Conservation (phyloP, 169 alveolate genomes). For the Theileria luwenshuni region DNA sequence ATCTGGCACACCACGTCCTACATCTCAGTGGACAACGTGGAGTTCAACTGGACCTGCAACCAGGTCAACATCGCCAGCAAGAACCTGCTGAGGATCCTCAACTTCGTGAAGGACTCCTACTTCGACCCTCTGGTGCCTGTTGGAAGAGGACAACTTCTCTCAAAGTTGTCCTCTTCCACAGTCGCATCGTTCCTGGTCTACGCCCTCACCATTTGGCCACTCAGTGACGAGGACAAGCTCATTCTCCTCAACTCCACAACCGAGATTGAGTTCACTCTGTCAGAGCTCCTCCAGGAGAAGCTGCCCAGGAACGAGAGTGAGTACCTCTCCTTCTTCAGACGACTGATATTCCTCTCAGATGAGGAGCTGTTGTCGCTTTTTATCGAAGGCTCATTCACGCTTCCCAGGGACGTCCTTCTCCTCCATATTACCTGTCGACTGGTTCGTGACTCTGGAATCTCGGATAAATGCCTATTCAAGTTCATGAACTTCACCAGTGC, state of each 20-base stretch:
- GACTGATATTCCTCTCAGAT: constrained; percentile 50
- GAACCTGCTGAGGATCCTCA: constrained; percentile 52
- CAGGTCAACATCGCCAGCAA: constrained; percentile 58
- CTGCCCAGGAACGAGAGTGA: constrained; percentile 55
- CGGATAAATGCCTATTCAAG: constrained; percentile 4
- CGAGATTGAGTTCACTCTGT: constrained; percentile 63
- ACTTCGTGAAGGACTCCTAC: constrained; percentile 54
- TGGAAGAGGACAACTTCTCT: constrained; percentile 10
- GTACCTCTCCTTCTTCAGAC: constrained; percentile 31
- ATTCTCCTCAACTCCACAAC: constrained; percentile 42
- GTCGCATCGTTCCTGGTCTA: constrained; percentile 48
- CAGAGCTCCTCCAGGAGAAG: constrained; percentile 44
- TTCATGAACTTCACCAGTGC: constrained; percentile 13
- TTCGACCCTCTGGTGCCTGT: constrained; percentile 41
- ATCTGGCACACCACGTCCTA: constrained; percentile 64
- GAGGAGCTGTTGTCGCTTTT: constrained; percentile 16
- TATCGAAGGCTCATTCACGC: constrained; percentile 17
- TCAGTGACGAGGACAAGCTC: constrained; percentile 57
- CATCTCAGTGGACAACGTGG: constrained; percentile 45
- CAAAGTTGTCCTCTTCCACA: constrained; percentile 32
- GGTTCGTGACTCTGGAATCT: neutral
- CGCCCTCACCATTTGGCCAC: constrained; percentile 61
- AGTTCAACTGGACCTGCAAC: constrained; percentile 47
- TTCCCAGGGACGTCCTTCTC: constrained; percentile 47
- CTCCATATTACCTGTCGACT: constrained; percentile 41